A percentile compares a stretch with the other conserved stretches of the same genome.
These are phyloP conservation scores for Gnaphalium uliginosum DNA, from an alignment of 129 eudicot species.

Conservation along the genomic window DNA sequence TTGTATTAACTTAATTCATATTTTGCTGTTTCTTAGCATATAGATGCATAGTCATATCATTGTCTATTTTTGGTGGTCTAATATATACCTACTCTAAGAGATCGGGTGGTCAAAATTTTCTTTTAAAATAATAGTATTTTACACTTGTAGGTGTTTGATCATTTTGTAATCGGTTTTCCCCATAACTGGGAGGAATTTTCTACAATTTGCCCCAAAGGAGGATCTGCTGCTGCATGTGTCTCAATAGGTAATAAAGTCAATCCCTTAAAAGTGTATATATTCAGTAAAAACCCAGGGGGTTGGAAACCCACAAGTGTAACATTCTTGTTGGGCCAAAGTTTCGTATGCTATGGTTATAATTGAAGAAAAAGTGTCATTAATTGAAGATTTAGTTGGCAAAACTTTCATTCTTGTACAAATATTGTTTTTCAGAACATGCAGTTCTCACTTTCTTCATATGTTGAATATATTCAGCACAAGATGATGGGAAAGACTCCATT, in stretches of 20 bases:
- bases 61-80: not conserved
- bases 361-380: not conserved
- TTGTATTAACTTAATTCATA: not conserved
- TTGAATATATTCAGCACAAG: slow-evolving; percentile 30
- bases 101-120: not conserved
- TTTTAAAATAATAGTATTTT: slow-evolving; percentile 11
- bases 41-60: not conserved
- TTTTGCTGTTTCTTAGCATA: too few species aligned
- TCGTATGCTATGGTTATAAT: slow-evolving; percentile 10
- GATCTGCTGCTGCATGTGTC: slow-evolving; percentile 27
- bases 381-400: not conserved
- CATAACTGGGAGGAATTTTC: slow-evolving; percentile 48
- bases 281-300: slow-evolving; percentile 19
- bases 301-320: not conserved
- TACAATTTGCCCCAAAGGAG: slow-evolving; percentile 32
- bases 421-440: not conserved
- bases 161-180: slow-evolving; percentile 61
- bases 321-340: slow-evolving; percentile 9
- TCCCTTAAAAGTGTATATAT: not conserved
- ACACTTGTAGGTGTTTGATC: slow-evolving; percentile 44
- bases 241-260: slow-evolving; percentile 30
- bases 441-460: slow-evolving; percentile 18
- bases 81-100: not conserved
- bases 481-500: slow-evolving; percentile 17
- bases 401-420: slow-evolving; percentile 5